Base-by-base conservation (phyloP, 495 filamentous ascomycete species). In the Stereocaulon alpinum region DNA sequence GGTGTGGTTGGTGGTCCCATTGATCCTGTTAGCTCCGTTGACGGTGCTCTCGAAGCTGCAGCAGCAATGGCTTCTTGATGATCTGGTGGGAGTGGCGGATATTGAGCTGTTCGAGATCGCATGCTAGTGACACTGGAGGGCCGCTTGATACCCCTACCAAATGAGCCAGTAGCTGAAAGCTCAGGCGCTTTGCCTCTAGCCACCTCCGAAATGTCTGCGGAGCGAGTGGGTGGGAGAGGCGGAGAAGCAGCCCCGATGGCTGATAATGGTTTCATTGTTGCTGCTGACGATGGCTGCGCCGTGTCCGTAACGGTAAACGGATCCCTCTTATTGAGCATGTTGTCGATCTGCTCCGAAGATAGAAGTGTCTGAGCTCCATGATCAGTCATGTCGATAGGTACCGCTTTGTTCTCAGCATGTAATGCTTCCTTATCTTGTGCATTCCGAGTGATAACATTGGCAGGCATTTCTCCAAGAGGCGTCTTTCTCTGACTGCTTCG, bases 1-100 rank as follows among this genome's bases (percentile, higher is more conserved):
- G 91, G 88, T 57, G 88, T 77, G 51, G 84, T 66, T 9, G 93
- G 92, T 43, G 93, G 93, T 0, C 89, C 93, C 93, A 97, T 98
- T 45, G 72, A 65, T 42, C 74, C 77, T 9, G 66, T 55, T 4
- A 64, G 32, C 40, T 68, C 52, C 59, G 40, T 22, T 30, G 66
- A 48, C 49, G 74, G 71, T 40, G 74, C 63, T n/a, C 70, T 73
- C 55, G 74, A 63, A 50, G 66, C 55, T 40, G 89, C 92, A 11
- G 88, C 89, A 56, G 89, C 81, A 63, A 96, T 96, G 55, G 80
- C 82, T 70, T 96, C 81, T 60, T 82, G 86, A 70, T 94, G 89
- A 67, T 95, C 89, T 10, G 73, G 58, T 44, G 93, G 91, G 34
- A 98, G 74, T 17, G 92, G 90, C 4, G 90, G 91, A 63, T 83